Conservation (phyloP, 352 stramenopile species). For the Pythium rhizo-oryzae region DNA sequence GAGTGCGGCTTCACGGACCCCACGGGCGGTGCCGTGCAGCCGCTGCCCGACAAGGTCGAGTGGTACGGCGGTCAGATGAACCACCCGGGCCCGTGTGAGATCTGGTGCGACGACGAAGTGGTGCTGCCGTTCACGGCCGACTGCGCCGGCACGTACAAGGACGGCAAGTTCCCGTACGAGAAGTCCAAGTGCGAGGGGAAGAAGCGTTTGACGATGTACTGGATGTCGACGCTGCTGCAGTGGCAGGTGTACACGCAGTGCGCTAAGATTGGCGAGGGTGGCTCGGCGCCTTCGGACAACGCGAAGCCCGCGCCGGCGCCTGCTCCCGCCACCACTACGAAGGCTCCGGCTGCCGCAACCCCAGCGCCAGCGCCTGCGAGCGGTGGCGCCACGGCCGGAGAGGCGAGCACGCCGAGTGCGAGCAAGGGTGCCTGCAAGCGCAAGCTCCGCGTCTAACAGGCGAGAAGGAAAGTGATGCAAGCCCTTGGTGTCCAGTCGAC, state of each 20-base stretch:
- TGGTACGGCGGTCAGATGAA: slow-evolving; percentile 42
- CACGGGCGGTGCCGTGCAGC: slow-evolving; percentile 27
- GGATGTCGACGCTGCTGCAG: slow-evolving; percentile 37
- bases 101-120: slow-evolving; percentile 44
- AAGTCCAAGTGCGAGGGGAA: slow-evolving; percentile 39
- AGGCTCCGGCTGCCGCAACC: neutral
- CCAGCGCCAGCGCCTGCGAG: neutral
- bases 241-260: slow-evolving; percentile 59
- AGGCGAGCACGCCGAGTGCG: neutral
- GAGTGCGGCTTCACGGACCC: slow-evolving; percentile 56
- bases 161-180: slow-evolving; percentile 42
- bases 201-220: slow-evolving; percentile 40
- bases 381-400: neutral
- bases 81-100: slow-evolving; percentile 50
- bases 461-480: too few relatives aligned
- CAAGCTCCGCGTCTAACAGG: neutral
- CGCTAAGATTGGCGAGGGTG: slow-evolving; percentile 13
- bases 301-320: neutral
- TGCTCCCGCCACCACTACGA: neutral
- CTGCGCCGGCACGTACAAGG: slow-evolving; percentile 36
- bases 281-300: neutral
- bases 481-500: too few relatives aligned
- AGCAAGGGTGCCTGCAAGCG: neutral
- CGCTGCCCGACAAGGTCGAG: slow-evolving; percentile 42
- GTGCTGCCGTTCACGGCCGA: slow-evolving; percentile 39